Evolutionary conservation across 768 basidiomycete species (phyloP).

Genomic region (Collybia sp.): DNA sequence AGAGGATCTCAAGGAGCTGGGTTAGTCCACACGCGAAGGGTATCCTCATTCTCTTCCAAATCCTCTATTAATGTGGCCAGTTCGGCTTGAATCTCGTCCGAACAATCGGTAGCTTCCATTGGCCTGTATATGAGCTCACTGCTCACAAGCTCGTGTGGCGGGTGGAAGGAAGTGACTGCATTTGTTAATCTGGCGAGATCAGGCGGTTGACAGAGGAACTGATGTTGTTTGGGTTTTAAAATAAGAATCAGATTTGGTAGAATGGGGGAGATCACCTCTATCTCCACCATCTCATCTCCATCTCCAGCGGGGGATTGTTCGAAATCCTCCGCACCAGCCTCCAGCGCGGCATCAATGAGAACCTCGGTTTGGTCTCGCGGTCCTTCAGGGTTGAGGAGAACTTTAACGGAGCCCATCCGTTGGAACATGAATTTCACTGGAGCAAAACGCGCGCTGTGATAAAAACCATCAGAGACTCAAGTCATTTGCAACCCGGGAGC

Average conservation of each 20-base stretch:
- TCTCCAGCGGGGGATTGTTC: slow-evolving; percentile 25
- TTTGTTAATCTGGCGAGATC: slow-evolving; percentile 32
- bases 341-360: slow-evolving; percentile 36
- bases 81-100: slow-evolving; percentile 33
- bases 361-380: slow-evolving; percentile 18
- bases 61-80: slow-evolving; percentile 43
- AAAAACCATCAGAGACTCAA: slow-evolving; percentile 1
- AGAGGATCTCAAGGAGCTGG: slow-evolving; percentile 19
- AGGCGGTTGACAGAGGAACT: slow-evolving; percentile 44
- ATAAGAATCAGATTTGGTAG: slow-evolving; percentile 11
- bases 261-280: slow-evolving; percentile 4
- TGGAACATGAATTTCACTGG: slow-evolving; percentile 66
- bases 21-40: slow-evolving; percentile 55
- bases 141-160: slow-evolving; percentile 27
- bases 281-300: slow-evolving; percentile 25
- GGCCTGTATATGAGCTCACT: slow-evolving; percentile 57
- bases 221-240: background rate
- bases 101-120: slow-evolving; percentile 29
- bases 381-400: slow-evolving; percentile 28
- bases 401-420: slow-evolving; percentile 46
- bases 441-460: slow-evolving; percentile 51
- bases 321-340: slow-evolving; percentile 40
- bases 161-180: slow-evolving; percentile 20
- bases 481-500: background rate
- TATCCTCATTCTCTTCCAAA: slow-evolving; percentile 56